Evolutionary conservation across 345 rosid species (phyloP), one percentile per base, ranked within the genome.

Genomic region (Raphanus sativus): DNA sequence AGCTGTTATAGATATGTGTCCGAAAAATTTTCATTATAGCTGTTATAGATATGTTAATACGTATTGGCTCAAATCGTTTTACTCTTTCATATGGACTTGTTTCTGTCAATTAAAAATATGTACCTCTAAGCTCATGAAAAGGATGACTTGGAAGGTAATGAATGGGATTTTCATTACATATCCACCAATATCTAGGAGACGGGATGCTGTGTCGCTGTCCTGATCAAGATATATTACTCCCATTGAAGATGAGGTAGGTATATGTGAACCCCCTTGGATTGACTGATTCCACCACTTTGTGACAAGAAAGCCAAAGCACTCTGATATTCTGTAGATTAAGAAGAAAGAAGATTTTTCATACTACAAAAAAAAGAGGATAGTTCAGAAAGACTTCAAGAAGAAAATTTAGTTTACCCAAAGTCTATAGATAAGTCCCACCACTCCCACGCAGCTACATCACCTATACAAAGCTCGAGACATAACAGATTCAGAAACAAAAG

Each of bases 81-180:
- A 4, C 30, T 28, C 30, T 28, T 28, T 28, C 30, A 28, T 28
- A 32, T 32, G 40, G 52, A 56, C 2, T 28, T 63, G 8, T 65
- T 1, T 69, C 42, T 52, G 65, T 60, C 21, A 21, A 21, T 21
- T 21, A 21, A 21, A 29, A 11, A n/a, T 13, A 32, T 33, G 63
- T 87, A 94, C 97, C 98, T 90, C 97, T 83, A 94, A 83, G 77
- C 42, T 89, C 98, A 91, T 91, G 83, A 90, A 89, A 59, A 94
- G 93, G 76, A 91, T 76, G 42, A 89, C 82, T 77, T 91, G 97
- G 81, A 94, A 91, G 75, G 38, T 45, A 52, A 90, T 71, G 59
- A 91, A 71, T 16, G 97, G 96, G 64, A 90, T 83, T 86, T 94
- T 94, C 96, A 94, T 88, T 64, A 93, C 70, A 74, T 94, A 96